A percentile compares a stretch with the other conserved stretches of the same genome.
These are phyloP conservation scores for Aspergillus niger DNA, from an alignment of 2,329 filamentous ascomycete species.

Conservation along the genomic window DNA sequence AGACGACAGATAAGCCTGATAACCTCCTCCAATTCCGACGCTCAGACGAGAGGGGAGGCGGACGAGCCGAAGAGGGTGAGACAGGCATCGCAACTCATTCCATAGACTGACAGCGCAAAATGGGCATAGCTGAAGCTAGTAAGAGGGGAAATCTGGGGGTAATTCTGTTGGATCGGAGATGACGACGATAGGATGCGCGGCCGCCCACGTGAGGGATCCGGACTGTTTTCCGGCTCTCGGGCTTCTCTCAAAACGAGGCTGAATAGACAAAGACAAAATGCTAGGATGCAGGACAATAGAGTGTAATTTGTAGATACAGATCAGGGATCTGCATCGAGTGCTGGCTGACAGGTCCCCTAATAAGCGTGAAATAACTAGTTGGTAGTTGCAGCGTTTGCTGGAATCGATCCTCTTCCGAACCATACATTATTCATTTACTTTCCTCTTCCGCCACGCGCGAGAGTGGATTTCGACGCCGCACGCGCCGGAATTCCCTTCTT, in stretches of 20 bases:
- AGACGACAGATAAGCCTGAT: conserved; percentile 58
- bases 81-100: conserved; percentile 44
- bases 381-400: not conserved
- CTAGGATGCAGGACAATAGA: not conserved
- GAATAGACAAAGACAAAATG: not conserved
- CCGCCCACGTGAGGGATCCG: conserved; percentile 22
- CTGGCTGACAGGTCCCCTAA: not conserved
- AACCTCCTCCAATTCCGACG: conserved; percentile 41
- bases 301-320: not conserved
- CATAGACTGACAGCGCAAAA: conserved; percentile 33
- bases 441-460: conserved; percentile 9
- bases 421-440: not conserved
- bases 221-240: not conserved
- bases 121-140: conserved; percentile 31
- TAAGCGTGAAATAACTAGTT: not conserved
- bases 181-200: conserved; percentile 15
- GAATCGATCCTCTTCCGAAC: not conserved
- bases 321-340: not conserved
- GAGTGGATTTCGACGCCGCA: conserved; percentile 11
- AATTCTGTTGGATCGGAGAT: conserved; percentile 2
- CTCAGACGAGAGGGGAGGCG: conserved; percentile 35
- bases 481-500: conserved; percentile 5
- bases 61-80: conserved; percentile 34
- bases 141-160: conserved; percentile 8
- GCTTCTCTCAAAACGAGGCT: not conserved